Conservation (phyloP, 2,329 filamentous ascomycete genomes). For the Knufia fluminis region DNA sequence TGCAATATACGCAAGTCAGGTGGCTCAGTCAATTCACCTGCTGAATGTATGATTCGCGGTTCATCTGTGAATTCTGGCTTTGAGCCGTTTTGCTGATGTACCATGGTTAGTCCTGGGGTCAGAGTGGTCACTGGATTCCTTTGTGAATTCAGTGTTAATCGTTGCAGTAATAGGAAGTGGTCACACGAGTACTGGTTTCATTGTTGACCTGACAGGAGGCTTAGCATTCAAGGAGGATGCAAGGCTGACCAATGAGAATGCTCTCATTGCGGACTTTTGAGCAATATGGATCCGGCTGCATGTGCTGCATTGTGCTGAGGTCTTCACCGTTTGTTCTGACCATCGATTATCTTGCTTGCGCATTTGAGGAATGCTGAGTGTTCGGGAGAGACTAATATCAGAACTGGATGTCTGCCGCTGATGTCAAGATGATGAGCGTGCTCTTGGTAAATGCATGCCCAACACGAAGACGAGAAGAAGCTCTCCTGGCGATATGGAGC, state of each 20-base stretch:
- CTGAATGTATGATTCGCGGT: slow-evolving; percentile 17
- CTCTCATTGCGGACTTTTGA: background rate
- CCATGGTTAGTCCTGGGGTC: background rate
- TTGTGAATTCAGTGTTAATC: too few species aligned
- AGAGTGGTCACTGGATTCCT: too few species aligned
- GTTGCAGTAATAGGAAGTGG: too few species aligned
- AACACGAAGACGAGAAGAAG: too few species aligned
- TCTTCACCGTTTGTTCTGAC: background rate
- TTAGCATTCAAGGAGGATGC: background rate
- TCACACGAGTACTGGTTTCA: background rate
- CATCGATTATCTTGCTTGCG: background rate
- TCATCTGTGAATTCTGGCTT: background rate
- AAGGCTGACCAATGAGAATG: slow-evolving; percentile 3
- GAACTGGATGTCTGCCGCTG: too few species aligned
- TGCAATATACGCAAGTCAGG: slow-evolving; percentile 76
- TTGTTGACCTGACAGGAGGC: background rate
- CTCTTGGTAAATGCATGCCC: background rate
- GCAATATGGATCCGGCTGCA: background rate
- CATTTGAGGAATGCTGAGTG: too few species aligned
- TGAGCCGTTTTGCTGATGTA: background rate
- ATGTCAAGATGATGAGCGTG: background rate
- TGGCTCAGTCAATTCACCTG: slow-evolving; percentile 35
- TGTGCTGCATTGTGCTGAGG: background rate
- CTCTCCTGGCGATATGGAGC: too few species aligned
- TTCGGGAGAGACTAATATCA: too few species aligned